Evolutionary conservation across 1,139 yeast genomes (phyloP), one percentile per base, ranked within the genome.

Genomic region (Pichia sp.): DNA sequence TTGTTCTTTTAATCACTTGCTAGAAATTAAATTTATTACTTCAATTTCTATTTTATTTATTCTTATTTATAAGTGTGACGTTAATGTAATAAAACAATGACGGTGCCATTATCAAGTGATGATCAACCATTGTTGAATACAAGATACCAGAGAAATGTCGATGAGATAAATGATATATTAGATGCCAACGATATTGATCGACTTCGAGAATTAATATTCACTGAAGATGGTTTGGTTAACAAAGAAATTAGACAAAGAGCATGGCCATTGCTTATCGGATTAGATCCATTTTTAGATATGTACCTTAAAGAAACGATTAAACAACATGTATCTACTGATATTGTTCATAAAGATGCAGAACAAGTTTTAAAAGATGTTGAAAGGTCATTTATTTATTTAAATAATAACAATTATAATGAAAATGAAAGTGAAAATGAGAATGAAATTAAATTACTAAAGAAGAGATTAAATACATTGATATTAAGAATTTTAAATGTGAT

Each of bases 341-440:
- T 6, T 1, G 66, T 67, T 1, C 92, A 85, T 58, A 68, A 64
- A 37, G 97, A 89, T 57, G 92, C 85, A 59, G 76, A 74, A 20
- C 98, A 92, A 63, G 89, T 89, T 1, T 63, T 66, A 42, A 71
- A 87, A 45, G 98, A 90, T 63, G 82, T 87, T 6, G 76, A 77
- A 27, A 65, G 97, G 36, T 78, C 95, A 11, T 85, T 82, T 58
- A 70, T 77, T 11, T 22, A 20, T 3, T 48, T 51, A n/a, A n/a
- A n/a, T n/a, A n/a, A n/a, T n/a, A n/a, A n/a, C n/a, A n/a, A n/a
- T n/a, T n/a, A n/a, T n/a, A n/a, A n/a, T n/a, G n/a, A n/a, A n/a
- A n/a, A n/a, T 6, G 53, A 55, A 22, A 43, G 59, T 4, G 47
- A 52, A 23, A 51, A 57, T 22, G 54, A 50, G 11, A 24, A 22